Evolutionary conservation across 129 eudicot species (phyloP).

Genomic region (Heracleum sosnowskyi): DNA sequence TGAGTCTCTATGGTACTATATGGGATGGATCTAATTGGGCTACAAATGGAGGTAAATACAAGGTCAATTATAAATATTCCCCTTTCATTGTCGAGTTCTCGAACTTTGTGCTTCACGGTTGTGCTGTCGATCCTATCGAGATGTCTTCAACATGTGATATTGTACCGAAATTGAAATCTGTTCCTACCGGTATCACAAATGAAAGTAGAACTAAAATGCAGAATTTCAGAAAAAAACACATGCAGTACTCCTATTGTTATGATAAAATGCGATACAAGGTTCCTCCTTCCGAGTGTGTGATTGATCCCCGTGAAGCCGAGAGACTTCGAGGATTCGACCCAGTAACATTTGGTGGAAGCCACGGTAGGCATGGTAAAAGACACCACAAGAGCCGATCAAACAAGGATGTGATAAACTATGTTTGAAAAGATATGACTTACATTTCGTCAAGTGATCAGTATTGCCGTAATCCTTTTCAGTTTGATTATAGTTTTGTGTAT

Average conservation of each 20-base stretch:
- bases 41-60: slow-evolving; percentile 86
- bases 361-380: slow-evolving; percentile 42
- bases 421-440: slow-evolving; percentile 13
- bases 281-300: slow-evolving; percentile 68
- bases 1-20: slow-evolving; percentile 80
- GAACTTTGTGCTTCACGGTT: slow-evolving; percentile 78
- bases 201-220: slow-evolving; percentile 59
- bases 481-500: slow-evolving; percentile 23
- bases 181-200: slow-evolving; percentile 39
- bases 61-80: slow-evolving; percentile 80
- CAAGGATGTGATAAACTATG: slow-evolving; percentile 19
- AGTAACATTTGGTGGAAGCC: slow-evolving; percentile 63
- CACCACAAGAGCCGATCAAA: slow-evolving; percentile 33
- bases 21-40: slow-evolving; percentile 99
- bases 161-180: slow-evolving; percentile 17
- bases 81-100: slow-evolving; percentile 81
- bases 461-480: not conserved
- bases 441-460: not conserved
- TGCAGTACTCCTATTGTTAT: slow-evolving; percentile 92
- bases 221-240: slow-evolving; percentile 49
- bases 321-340: slow-evolving; percentile 64
- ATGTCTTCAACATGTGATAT: slow-evolving; percentile 38
- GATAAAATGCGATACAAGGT: slow-evolving; percentile 52
- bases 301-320: slow-evolving; percentile 56
- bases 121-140: slow-evolving; percentile 71